Evolutionary conservation across 495 filamentous ascomycete species (phyloP), one percentile per base, ranked within the genome.

Genomic region (Astrothelium macrocarpum): DNA sequence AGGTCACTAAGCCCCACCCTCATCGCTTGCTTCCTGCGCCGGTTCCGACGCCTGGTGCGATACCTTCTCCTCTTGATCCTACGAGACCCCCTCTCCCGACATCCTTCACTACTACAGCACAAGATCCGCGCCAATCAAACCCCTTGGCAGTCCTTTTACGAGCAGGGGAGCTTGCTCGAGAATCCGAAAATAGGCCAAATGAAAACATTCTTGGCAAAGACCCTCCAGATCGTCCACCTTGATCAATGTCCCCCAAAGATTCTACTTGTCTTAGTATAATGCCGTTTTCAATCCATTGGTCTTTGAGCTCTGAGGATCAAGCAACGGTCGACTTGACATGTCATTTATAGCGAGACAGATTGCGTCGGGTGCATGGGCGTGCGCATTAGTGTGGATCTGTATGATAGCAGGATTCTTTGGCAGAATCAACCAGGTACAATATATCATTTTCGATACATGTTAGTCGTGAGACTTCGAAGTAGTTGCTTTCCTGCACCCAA

Each of bases 141-240:
- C 59, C 63, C 0, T 59, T 70, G 7, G 66, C 67, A 23, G 70
- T 64, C 0, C 62, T 72, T 10, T 59, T 72, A 5, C 43, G 66
- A 26, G 70, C 70, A 5, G 61, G 65, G 2, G 68, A 72, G 46
- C 49, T 72, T 11, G 70, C 66, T 5, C 53, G 68, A 20, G 64
- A 60, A 32, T 66, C 64, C 1, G 66, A 72, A 31, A 65, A 25
- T 56, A n/a, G 49, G 26, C 9, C 60, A 4, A 62, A 58, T 4
- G 36, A 32, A n/a, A 25, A 4, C 25, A 45, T 28, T 32, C 18
- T 25, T 18, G 4, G 26, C 36, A 62, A 53, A 29, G 29, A 62
- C 20, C 14, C 36, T 62, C 20, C 32, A 2, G 61, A 34, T 4
- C 29, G 31, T 16, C 32, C 59, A 16, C 39, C 59, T 60, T 60